A percentile compares a stretch with the other conserved stretches of the same genome.
Conservation (phyloP, 352 stramenopile genomes). For the Globisporangium orthogonon region DNA sequence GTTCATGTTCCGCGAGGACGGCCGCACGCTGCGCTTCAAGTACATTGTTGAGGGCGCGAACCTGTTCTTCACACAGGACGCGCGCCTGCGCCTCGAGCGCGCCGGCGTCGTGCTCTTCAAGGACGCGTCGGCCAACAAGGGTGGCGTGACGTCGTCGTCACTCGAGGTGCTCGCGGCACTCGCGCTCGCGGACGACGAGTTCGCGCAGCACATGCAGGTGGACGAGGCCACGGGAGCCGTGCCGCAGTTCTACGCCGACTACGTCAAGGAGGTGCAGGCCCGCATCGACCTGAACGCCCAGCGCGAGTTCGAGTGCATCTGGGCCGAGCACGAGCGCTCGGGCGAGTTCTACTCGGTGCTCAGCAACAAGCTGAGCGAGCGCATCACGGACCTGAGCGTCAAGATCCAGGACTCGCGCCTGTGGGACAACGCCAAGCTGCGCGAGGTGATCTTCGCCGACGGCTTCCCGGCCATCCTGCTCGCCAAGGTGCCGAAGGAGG, state of each 20-base stretch:
- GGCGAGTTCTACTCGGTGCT: slow-evolving; percentile 68
- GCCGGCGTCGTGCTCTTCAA: slow-evolving; percentile 96
- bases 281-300: slow-evolving; percentile 77
- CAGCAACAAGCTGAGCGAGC: slow-evolving; percentile 71
- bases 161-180: slow-evolving; percentile 73
- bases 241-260: slow-evolving; percentile 68
- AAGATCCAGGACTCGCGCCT: slow-evolving; percentile 76
- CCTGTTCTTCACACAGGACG: slow-evolving; percentile 95
- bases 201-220: slow-evolving; percentile 79
- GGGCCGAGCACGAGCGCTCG: slow-evolving; percentile 64
- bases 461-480: slow-evolving; percentile 73
- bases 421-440: slow-evolving; percentile 60
- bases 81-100: slow-evolving; percentile 91
- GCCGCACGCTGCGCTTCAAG: slow-evolving; percentile 82
- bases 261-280: slow-evolving; percentile 75
- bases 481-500: slow-evolving; percentile 43
- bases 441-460: slow-evolving; percentile 66
- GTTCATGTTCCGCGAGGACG: slow-evolving; percentile 74
- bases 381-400: slow-evolving; percentile 75
- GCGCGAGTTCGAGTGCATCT: slow-evolving; percentile 84
- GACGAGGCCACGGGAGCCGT: slow-evolving; percentile 44
- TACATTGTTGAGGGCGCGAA: slow-evolving; percentile 98
- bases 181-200: slow-evolving; percentile 67
- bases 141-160: slow-evolving; percentile 74
- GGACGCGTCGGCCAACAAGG: slow-evolving; percentile 92